These are phyloP conservation scores for Trichothecium sympodiale DNA, from an alignment of 2,329 filamentous ascomycete genomes.

Conservation along the genomic window DNA sequence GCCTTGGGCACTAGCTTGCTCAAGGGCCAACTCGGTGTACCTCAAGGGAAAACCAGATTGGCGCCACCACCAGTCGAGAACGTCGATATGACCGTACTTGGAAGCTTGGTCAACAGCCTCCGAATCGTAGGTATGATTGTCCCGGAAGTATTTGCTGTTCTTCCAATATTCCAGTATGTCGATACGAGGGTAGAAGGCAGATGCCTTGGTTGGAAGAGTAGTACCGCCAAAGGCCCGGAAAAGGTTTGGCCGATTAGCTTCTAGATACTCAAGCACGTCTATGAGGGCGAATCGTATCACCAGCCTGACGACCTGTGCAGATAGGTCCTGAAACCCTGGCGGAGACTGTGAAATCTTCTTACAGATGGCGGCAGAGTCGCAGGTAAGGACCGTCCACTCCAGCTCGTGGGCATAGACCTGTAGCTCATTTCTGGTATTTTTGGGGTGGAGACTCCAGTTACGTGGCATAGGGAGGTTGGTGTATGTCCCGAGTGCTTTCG, in stretches of 20 bases:
- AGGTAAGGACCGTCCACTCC: constrained; percentile 74
- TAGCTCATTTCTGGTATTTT: constrained; percentile 50
- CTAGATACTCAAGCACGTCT: constrained; percentile 60
- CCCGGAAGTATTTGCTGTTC: constrained; percentile 68
- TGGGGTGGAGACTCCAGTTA: constrained; percentile 55
- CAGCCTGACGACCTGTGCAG: constrained; percentile 71
- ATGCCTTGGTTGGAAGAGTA: constrained; percentile 78
- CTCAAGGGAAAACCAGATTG: constrained; percentile 66
- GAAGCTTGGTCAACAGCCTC: constrained; percentile 85
- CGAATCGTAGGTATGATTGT: constrained; percentile 67
- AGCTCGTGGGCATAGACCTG: constrained; percentile 67
- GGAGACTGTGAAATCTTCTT: constrained; percentile 62
- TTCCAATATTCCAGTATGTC: constrained; percentile 90
- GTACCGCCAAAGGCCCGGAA: constrained; percentile 82
- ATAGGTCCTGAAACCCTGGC: constrained; percentile 59
- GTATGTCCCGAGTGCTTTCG: constrained; percentile 69
- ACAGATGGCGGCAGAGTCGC: constrained; percentile 59
- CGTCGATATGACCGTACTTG: constrained; percentile 70
- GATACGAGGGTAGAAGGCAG: constrained; percentile 71
- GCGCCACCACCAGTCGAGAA: constrained; percentile 86
- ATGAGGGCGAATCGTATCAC: constrained; percentile 86
- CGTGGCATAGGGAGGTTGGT: constrained; percentile 62
- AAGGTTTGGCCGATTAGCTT: constrained; percentile 53
- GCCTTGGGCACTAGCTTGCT: constrained; percentile 76
- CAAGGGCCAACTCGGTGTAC: constrained; percentile 78